Percentiles rank a stretch among this genome's conserved stretches.
phyloP scores from a whole-genome alignment of 2,329 filamentous ascomycete genomes.

The Dryadomyces quercus-mongolicae region DNA sequence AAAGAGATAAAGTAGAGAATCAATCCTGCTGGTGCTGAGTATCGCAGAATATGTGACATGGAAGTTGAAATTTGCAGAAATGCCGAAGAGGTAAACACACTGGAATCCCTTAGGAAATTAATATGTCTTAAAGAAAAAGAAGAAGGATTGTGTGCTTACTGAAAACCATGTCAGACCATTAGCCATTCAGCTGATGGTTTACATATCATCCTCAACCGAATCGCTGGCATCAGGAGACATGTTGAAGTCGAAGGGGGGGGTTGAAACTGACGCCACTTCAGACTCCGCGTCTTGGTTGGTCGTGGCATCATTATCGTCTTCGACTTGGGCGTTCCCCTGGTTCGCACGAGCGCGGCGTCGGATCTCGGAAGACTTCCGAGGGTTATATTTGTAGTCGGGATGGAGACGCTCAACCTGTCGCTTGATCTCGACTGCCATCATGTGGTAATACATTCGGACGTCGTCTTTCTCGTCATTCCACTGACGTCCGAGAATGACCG shows the following conservation, averaged over 20 bases:
- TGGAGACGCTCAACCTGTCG: constrained; percentile 17
- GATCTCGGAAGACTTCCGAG: constrained; percentile 18
- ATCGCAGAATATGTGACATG: too few relatives aligned
- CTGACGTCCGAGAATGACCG: constrained; percentile 22
- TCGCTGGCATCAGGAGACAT: neutral
- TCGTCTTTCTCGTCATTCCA: constrained; percentile 23
- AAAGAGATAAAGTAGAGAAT: too few relatives aligned
- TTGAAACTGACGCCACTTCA: neutral
- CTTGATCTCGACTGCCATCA: constrained; percentile 20
- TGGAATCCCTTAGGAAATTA: neutral
- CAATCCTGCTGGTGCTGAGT: too few relatives aligned
- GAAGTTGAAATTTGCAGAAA: neutral
- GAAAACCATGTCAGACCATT: neutral
- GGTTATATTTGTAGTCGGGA: constrained; percentile 27
- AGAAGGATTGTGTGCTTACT: neutral
- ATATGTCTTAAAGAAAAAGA: neutral
- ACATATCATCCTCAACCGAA: neutral
- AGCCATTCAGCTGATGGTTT: neutral
- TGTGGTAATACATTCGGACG: constrained; percentile 20
- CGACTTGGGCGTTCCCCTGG: neutral
- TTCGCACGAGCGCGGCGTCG: constrained; percentile 6
- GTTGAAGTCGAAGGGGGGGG: neutral
- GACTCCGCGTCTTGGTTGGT: neutral
- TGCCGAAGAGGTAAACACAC: too few relatives aligned
- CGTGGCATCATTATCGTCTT: neutral